Evolutionary conservation across 176 grass and related monocot genomes (phyloP), one percentile per base, ranked within the genome.

Genomic region (Zoysia pacifica): DNA sequence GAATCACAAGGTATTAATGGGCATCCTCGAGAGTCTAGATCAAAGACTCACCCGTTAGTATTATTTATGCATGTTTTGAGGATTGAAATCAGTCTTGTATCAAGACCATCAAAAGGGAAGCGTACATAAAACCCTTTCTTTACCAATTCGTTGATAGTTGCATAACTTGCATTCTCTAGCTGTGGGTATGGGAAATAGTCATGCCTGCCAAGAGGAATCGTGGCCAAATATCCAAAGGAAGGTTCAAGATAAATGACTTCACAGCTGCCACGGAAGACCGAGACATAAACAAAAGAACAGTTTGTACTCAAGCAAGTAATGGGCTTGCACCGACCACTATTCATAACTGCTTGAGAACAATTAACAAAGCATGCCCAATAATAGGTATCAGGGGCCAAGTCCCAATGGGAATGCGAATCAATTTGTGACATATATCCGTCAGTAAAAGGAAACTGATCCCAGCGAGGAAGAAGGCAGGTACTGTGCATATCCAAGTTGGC

Each of bases 281-380:
- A 76, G 16, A 76, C 74, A 60, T 86, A 86, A 66, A 88, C 74
- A 80, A 83, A 85, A 0, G 82, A 82, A 53, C 43, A 18, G 11
- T 76, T 64, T 0, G 4, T 4, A 48, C 36, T 75, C 58, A 76
- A 56, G 42, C 86, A 91, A 50, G 42, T 4, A 44, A 86, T 55
- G 0, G 54, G 86, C n/a, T 20, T 44, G 65, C 88, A 88, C 9
- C 0, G 5, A 0, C 15, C 42, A 39, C n/a, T 67, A 9, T 75
- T 52, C 2, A 3, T 20, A 35, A 91, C 10, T 20, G 6, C 39
- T 47, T 13, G 48, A 0, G 82, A 74, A 65, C 90, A 91, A 55
- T 83, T 88, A 45, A 82, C 62, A 13, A 79, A 86, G n/a, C 39
- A 67, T 48, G 79, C 86, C 86, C 62, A 83, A 9, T 0, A 6